Percentiles rank a stretch among this genome's conserved stretches.
Evolutionary conservation across 148 eudicot genomes (phyloP).

Genomic region (Arctostaphylos glauca): DNA sequence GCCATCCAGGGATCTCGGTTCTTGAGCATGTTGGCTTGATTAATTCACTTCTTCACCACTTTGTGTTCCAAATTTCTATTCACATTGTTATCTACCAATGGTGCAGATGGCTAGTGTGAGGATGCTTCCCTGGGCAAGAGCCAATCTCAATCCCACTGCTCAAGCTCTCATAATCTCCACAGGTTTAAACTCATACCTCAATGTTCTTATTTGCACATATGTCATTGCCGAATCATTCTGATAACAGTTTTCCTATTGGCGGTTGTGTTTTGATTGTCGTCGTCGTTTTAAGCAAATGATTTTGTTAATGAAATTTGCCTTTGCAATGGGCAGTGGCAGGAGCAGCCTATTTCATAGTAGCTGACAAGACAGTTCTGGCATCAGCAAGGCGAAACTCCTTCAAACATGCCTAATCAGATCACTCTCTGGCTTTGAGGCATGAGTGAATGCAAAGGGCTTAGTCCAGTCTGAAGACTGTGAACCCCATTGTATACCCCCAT

Average conservation of each 20-base stretch:
- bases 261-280: background rate
- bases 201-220: background rate
- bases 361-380: slow-evolving; percentile 83
- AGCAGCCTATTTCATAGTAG: slow-evolving; percentile 89
- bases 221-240: background rate
- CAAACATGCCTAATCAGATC: slow-evolving; percentile 25
- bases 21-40: too few species aligned
- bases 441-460: background rate
- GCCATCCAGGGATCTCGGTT: too few species aligned
- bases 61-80: background rate
- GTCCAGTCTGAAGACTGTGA: background rate
- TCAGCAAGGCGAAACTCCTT: slow-evolving; percentile 75
- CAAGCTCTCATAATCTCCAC: slow-evolving; percentile 91
- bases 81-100: background rate
- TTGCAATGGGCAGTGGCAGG: slow-evolving; percentile 27
- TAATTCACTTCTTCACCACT: background rate
- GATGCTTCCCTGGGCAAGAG: slow-evolving; percentile 91
- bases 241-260: background rate
- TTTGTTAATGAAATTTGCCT: background rate
- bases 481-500: background rate
- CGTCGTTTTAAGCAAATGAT: too few species aligned
- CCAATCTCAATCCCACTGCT: slow-evolving; percentile 80
- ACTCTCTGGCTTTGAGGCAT: slow-evolving; percentile 22
- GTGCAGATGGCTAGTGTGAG: slow-evolving; percentile 81
- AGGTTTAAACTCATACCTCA: slow-evolving; percentile 27